A percentile compares a stretch with the other conserved stretches of the same genome.
phyloP scores from a whole-genome alignment of 2,329 filamentous ascomycete species.

The Phialophora expanda region DNA sequence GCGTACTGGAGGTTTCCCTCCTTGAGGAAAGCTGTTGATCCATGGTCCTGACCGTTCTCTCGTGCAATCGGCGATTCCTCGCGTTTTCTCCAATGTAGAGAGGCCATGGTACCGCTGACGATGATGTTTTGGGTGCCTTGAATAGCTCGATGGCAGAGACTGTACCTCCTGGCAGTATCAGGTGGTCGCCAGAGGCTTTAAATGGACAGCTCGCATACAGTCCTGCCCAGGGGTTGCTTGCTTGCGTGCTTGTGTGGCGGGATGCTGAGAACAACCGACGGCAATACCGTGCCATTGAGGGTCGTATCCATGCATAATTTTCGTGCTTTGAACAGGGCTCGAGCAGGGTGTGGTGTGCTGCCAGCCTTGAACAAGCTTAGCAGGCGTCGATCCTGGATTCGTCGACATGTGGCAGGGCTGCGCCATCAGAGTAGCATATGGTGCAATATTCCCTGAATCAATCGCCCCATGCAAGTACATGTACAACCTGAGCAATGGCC shows the following conservation, averaged over 20 bases:
- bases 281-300: not conserved
- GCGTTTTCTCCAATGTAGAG: conserved; percentile 13
- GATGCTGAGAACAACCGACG: not conserved
- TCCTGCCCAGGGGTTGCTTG: not conserved
- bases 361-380: conserved; percentile 5
- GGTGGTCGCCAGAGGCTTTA: not conserved
- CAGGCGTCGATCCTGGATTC: conserved; percentile 1
- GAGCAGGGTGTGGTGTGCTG: conserved; percentile 6
- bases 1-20: conserved; percentile 54
- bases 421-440: conserved; percentile 13
- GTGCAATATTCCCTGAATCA: conserved; percentile 2
- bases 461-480: not conserved
- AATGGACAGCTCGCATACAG: not conserved
- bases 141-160: not conserved
- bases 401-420: conserved; percentile 4
- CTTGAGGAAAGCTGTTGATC: conserved; percentile 29
- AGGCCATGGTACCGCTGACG: not conserved
- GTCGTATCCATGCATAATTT: not conserved
- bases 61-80: not conserved
- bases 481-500: not conserved
- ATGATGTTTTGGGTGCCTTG: not conserved
- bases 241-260: conserved; percentile 9
- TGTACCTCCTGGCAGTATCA: not conserved
- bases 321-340: conserved; percentile 11
- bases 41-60: not conserved